Evolutionary conservation across 192 early-diverging fungal species (phyloP), one percentile per base, ranked within the genome.

Genomic region (Coemansia sp.): DNA sequence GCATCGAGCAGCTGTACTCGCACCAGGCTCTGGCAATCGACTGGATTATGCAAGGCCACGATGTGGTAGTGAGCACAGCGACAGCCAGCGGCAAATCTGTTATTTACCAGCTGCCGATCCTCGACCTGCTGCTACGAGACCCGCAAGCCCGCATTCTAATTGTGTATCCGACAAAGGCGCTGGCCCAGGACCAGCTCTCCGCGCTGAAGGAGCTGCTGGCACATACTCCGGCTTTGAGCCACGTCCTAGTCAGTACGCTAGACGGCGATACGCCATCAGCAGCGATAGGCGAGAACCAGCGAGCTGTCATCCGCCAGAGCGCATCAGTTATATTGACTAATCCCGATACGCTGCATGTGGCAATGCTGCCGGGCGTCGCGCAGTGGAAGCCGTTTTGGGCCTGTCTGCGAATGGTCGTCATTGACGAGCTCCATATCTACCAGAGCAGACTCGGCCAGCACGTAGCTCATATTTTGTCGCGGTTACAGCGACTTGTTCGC

Each of bases 21-120:
- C 93, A 94, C 77, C 93, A 94, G 65, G 85, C 86, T 0, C 60
- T 87, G 57, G 89, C 93, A 0, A 85, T 94, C 6, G 76, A 86
- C 40, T 20, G 11, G 6, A 27, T 68, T 2, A 41, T 74, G 3
- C 40, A 61, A 4, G 83, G 86, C 6, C 49, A 81, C 41, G 61
- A 87, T 62, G 84, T 92, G 4, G 86, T 94, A 31, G 82, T 91
- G 1, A 79, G 86, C 42, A 94, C 93, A 2, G 71, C 89, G 1
- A 94, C 93, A 27, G 87, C 92, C 31, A 91, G 89, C 79, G 94
- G 94, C 4, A 95, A 95, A 65, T 93, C 92, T 0, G 62, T 90
- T 3, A 84, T 93, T 17, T 95, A 92, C 66, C 94, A 95, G 63
- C 64, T 90, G 4, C 86, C 90, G 4, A 79, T 91, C 2, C 65